A percentile compares a stretch with the other conserved stretches of the same genome.
phyloP scores from a whole-genome alignment of 306 rosid species.

The Dalbergia cochinchinensis region DNA sequence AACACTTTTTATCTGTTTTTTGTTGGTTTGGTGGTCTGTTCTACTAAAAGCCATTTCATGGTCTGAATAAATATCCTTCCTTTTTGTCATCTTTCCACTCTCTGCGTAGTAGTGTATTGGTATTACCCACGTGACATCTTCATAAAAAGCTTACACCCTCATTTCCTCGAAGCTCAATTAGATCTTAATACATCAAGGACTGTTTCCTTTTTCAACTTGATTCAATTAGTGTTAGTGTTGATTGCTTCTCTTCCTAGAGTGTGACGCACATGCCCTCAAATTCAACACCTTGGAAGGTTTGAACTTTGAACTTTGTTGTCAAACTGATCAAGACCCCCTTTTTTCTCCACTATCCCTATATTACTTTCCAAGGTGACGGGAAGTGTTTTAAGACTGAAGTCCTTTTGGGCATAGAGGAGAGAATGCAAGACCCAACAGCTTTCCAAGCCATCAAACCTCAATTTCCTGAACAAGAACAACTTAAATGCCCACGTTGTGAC shows the following conservation, averaged over 20 bases:
- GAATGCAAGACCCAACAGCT: slow-evolving; percentile 75
- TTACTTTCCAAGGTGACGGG: background rate
- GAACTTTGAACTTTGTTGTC: slow-evolving; percentile 21
- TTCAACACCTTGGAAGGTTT: background rate
- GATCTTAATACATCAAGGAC: slow-evolving; percentile 34
- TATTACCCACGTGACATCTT: slow-evolving; percentile 39
- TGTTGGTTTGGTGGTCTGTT: slow-evolving; percentile 35
- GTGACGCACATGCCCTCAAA: background rate
- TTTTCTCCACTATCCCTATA: background rate
- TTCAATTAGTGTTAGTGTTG: background rate
- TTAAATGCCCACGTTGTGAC: slow-evolving; percentile 90
- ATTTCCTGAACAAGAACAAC: slow-evolving; percentile 88
- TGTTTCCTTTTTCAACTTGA: background rate
- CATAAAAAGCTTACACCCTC: slow-evolving; percentile 30
- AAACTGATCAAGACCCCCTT: slow-evolving; percentile 3
- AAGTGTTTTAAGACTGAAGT: background rate
- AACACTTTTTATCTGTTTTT: background rate
- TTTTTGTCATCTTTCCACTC: slow-evolving; percentile 50
- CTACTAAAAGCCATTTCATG: slow-evolving; percentile 27
- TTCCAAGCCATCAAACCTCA: slow-evolving; percentile 66
- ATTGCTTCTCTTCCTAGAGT: background rate
- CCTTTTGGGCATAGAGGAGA: background rate
- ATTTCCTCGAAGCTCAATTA: background rate
- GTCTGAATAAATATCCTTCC: slow-evolving; percentile 43
- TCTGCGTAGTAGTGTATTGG: background rate